phyloP scores from a whole-genome alignment of 2,329 filamentous ascomycete species.

The Chaetomium globosum region DNA sequence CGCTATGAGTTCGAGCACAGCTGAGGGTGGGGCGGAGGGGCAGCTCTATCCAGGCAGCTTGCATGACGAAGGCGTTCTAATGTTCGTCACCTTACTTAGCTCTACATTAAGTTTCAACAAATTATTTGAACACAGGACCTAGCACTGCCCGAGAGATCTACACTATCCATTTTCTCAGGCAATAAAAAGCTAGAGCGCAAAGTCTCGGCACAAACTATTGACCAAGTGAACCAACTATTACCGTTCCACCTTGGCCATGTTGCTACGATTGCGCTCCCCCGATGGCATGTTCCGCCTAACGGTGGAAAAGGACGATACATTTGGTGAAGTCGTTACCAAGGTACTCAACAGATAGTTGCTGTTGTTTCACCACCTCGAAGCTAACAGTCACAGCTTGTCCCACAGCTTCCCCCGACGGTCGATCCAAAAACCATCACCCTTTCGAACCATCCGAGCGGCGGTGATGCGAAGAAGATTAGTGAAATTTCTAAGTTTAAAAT shows the following conservation, averaged over 20 bases:
- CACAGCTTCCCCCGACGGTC: slow-evolving; percentile 63
- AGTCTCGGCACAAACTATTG: background rate
- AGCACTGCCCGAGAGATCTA: background rate
- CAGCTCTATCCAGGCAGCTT: slow-evolving; percentile 31
- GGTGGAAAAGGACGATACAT: slow-evolving; percentile 73
- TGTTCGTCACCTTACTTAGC: background rate
- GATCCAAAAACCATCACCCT: slow-evolving; percentile 62
- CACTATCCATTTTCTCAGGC: background rate
- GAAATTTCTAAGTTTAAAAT: slow-evolving; percentile 62
- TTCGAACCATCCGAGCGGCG: slow-evolving; percentile 62
- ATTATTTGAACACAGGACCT: too few relatives aligned
- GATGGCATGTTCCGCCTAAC: slow-evolving; percentile 90
- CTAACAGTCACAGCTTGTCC: slow-evolving; percentile 52
- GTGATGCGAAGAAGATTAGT: slow-evolving; percentile 59
- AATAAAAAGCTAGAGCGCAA: slow-evolving; percentile 8
- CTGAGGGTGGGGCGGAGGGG: slow-evolving; percentile 23
- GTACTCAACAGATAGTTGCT: slow-evolving; percentile 42
- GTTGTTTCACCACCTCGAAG: too few relatives aligned
- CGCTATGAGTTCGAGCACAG: background rate
- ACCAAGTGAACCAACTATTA: slow-evolving; percentile 9
- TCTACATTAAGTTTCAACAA: background rate
- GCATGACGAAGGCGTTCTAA: slow-evolving; percentile 31
- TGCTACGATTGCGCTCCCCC: slow-evolving; percentile 84
- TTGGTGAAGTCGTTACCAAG: slow-evolving; percentile 62
- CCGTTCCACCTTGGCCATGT: slow-evolving; percentile 57